Evolutionary conservation across 2,329 filamentous ascomycete species (phyloP), one percentile per base, ranked within the genome.

Genomic region (Ceratocystis diversiconidia): DNA sequence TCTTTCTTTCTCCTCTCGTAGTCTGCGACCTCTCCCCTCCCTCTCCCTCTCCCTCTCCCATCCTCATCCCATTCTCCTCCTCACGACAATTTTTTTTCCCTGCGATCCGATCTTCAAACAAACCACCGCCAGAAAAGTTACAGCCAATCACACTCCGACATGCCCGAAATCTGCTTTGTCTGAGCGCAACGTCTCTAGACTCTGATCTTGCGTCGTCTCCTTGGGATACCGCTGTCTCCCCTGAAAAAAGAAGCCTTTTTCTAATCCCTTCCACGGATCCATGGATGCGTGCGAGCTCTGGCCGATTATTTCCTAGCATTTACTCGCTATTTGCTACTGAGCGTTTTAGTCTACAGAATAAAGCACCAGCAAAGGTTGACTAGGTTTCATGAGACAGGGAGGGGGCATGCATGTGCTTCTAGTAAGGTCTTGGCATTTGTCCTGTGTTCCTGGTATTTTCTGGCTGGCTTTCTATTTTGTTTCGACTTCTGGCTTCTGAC

Each of bases 231-330:
- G 28, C 55, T 25, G 48, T 52, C 28, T 59, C 55, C 55, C 55
- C 55, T 59, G 55, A 57, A 28, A 25, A 59, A 36, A 59, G 55
- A 59, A 59, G 55, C 55, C 52, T 57, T 57, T 28, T 57, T 57
- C n/a, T 15, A 57, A 57, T 17, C 30, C 52, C 55, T 30, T 57
- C 55, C 28, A 59, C 32, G 55, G 28, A 59, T 57, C 28, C 55
- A 59, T 59, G 55, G 55, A 59, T 59, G 55, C 17, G 5, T 59
- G 55, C 17, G 5, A 32, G 55, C 32, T 25, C 55, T n/a, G 55
- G 55, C 55, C 17, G 28, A 59, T 32, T 59, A 59, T 59, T 59
- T 15, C 36, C 28, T 28, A 30, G 55, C 55, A 59, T 59, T 22
- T 52, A 25, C 48, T 52, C 7, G n/a, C 48, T 36, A 59, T 59